phyloP scores from a whole-genome alignment of 805 yeast genomes.

The Pichia eremophila region DNA sequence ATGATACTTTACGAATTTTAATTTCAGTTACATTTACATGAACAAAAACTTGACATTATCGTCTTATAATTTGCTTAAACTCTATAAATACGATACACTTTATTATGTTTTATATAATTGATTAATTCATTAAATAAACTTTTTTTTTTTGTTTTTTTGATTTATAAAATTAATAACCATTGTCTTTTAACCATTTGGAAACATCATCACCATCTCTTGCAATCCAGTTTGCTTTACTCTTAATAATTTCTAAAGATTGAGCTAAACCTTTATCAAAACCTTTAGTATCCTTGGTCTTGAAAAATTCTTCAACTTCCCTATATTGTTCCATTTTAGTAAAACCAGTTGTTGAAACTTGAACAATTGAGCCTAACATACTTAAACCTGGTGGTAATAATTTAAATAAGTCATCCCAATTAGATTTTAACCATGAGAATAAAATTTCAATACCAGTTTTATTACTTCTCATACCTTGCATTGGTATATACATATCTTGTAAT shows the following conservation, averaged over 20 bases:
- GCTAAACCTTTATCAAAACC: slow-evolving; percentile 51
- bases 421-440: slow-evolving; percentile 61
- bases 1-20: too few relatives aligned
- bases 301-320: slow-evolving; percentile 38
- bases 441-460: slow-evolving; percentile 58
- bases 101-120: too few relatives aligned
- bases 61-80: too few relatives aligned
- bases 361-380: slow-evolving; percentile 70
- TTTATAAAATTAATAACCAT: slow-evolving; percentile 11
- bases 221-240: slow-evolving; percentile 46
- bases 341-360: slow-evolving; percentile 43
- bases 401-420: slow-evolving; percentile 62
- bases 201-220: slow-evolving; percentile 40
- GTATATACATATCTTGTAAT: slow-evolving; percentile 39
- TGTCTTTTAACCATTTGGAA: slow-evolving; percentile 32
- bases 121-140: too few relatives aligned
- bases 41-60: too few relatives aligned
- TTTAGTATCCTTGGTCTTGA: slow-evolving; percentile 38
- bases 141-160: not conserved
- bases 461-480: slow-evolving; percentile 63
- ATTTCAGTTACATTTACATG: too few relatives aligned
- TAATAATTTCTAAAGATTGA: slow-evolving; percentile 50
- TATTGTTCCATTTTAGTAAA: slow-evolving; percentile 33
- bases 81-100: too few relatives aligned
- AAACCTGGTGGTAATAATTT: slow-evolving; percentile 71